These are phyloP conservation scores for Acacia crassicarpa DNA, from an alignment of 306 rosid genomes.

Conservation along the genomic window DNA sequence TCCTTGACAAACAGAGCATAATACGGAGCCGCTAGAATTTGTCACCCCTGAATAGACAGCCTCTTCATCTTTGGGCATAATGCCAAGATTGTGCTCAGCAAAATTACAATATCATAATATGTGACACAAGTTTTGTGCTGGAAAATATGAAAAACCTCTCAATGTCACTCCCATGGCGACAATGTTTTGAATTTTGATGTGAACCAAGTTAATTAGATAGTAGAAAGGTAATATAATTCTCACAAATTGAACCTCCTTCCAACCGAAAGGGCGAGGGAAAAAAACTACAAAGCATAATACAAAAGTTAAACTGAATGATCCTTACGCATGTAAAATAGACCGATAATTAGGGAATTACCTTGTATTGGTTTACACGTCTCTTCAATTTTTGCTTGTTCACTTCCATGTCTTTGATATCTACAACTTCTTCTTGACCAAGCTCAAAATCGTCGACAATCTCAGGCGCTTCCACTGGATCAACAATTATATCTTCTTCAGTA, in stretches of 20 bases:
- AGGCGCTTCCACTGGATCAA: constrained; percentile 72
- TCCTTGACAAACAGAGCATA: neutral
- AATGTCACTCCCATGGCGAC: neutral
- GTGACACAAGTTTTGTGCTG: neutral
- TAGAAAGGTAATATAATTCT: neutral
- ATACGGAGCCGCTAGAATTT: neutral
- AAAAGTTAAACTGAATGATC: neutral
- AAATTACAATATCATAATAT: neutral
- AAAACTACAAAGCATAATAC: neutral
- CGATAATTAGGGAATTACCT: constrained; percentile 35
- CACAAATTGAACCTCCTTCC: neutral
- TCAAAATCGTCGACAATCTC: constrained; percentile 92
- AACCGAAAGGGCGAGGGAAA: neutral
- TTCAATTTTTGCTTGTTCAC: constrained; percentile 70
- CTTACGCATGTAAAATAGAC: neutral
- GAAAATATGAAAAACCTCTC: neutral
- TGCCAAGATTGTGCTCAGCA: neutral
- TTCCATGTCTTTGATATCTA: constrained; percentile 70
- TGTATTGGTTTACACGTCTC: constrained; percentile 66
- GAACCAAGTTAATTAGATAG: neutral
- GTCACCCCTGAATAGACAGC: neutral
- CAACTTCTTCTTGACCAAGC: constrained; percentile 72
- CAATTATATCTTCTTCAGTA: constrained; percentile 77
- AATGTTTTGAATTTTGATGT: neutral
- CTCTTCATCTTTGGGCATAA: neutral